Evolutionary conservation across 306 rosid genomes (phyloP).

Genomic region (Citrullus colocynthis): DNA sequence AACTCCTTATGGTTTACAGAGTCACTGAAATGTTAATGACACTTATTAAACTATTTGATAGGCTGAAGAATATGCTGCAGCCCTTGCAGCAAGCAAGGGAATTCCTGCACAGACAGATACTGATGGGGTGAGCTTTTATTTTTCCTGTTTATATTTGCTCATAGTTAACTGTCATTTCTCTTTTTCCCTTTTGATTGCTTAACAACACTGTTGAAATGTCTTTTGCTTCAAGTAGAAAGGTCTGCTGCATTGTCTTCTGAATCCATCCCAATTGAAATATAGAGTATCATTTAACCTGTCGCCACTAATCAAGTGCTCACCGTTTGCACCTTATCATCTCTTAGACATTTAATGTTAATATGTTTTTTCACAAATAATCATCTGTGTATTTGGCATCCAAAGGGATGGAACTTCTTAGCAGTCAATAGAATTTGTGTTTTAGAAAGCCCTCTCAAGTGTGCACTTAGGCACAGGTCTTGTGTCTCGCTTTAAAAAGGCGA

Average conservation of each 20-base stretch:
- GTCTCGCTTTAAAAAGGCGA: no score
- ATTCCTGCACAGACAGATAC: constrained; percentile 42
- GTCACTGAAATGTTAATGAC: constrained; percentile 7
- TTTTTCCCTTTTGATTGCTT: not conserved
- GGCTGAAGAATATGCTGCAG: constrained; percentile 96
- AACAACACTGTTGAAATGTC: not conserved
- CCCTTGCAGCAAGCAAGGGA: constrained; percentile 68
- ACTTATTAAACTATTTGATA: constrained; percentile 22
- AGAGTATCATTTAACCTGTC: no score
- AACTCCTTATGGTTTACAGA: not conserved
- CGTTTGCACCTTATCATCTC: not conserved
- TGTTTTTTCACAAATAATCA: not conserved
- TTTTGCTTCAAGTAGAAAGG: not conserved
- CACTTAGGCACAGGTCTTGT: no score
- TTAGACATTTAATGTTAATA: no score
- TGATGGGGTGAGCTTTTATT: constrained; percentile 44
- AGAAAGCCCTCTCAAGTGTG: no score
- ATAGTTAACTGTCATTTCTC: not conserved
- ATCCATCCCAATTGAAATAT: not conserved
- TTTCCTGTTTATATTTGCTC: not conserved
- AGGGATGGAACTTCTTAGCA: not conserved
- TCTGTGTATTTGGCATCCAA: not conserved
- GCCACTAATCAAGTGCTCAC: no score
- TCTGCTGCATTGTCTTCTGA: not conserved
- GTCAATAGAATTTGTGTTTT: not conserved